phyloP scores from a whole-genome alignment of 139 green algal species.

The Raphidocelis subcapitata region DNA sequence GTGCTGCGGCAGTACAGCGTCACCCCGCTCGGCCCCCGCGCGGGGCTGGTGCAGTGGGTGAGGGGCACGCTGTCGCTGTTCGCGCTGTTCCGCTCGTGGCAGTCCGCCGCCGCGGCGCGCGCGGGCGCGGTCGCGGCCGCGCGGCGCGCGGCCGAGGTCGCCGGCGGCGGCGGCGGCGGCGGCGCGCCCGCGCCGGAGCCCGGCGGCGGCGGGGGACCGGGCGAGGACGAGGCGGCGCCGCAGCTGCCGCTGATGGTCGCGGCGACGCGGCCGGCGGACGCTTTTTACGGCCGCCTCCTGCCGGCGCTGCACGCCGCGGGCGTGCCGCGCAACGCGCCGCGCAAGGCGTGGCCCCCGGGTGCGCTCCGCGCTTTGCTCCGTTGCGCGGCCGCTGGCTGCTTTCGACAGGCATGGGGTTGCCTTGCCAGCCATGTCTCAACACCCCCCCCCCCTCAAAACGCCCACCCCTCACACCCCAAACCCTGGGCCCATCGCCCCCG shows the following conservation, averaged over 20 bases:
- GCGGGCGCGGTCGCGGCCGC: conserved; percentile 46
- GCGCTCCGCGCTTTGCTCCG: too few species aligned
- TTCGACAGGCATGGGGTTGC: too few species aligned
- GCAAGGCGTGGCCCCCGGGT: conserved; percentile 39
- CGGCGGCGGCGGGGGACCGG: conserved; percentile 7
- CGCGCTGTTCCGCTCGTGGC: conserved; percentile 75
- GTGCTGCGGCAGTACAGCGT: conserved; percentile 67
- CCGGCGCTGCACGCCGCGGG: conserved; percentile 40
- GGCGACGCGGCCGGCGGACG: conserved; percentile 20
- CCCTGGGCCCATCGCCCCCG: too few species aligned
- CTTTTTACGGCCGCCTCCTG: conserved; percentile 40
- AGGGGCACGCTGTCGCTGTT: conserved; percentile 72
- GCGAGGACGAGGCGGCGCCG: not conserved
- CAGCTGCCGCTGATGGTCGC: conserved; percentile 26
- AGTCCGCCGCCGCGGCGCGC: conserved; percentile 48
- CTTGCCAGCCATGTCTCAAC: too few species aligned
- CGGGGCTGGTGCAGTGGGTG: conserved; percentile 90
- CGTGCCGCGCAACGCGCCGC: conserved; percentile 31
- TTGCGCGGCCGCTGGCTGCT: too few species aligned
- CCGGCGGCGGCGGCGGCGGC: conserved; percentile 12
- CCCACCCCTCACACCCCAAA: too few species aligned
- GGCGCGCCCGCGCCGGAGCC: too few species aligned
- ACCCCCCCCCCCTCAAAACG: too few species aligned
- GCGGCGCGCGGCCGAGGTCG: conserved; percentile 12
- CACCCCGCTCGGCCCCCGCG: conserved; percentile 65